Evolutionary conservation across 306 rosid species (phyloP).

Genomic region (Quercus alba): DNA sequence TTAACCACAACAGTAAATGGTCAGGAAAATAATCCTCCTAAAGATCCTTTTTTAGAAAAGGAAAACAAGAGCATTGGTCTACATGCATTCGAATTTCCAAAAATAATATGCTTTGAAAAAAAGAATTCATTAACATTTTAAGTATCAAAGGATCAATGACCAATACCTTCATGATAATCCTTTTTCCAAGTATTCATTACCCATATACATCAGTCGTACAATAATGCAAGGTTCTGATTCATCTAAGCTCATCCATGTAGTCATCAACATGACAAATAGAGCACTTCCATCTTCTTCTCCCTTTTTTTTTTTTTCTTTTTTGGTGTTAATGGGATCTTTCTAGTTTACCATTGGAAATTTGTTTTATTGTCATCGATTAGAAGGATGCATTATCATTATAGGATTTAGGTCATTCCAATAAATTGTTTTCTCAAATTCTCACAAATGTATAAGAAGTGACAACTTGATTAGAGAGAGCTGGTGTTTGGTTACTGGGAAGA

Average conservation of each 20-base stretch:
- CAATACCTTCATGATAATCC: too few relatives aligned
- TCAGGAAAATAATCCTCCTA: too few relatives aligned
- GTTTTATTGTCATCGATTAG: background rate
- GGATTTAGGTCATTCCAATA: background rate
- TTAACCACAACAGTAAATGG: too few relatives aligned
- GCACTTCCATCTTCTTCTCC: background rate
- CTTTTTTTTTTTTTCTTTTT: background rate
- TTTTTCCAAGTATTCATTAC: too few relatives aligned
- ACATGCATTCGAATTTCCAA: slow-evolving; percentile 32
- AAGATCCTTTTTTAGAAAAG: too few relatives aligned
- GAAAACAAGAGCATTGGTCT: background rate
- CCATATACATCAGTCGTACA: background rate
- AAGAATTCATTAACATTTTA: too few relatives aligned
- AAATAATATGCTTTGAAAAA: background rate
- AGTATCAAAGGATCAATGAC: background rate
- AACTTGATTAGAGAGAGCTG: background rate
- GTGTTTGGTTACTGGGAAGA: background rate
- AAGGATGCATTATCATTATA: background rate
- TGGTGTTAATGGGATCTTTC: background rate
- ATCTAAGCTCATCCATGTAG: background rate
- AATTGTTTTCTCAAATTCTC: background rate
- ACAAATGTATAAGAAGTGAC: background rate
- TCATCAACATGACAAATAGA: background rate
- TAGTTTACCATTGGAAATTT: background rate
- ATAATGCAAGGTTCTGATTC: background rate